Conservation (phyloP, 352 stramenopile species). For the Pythium aquatile region DNA sequence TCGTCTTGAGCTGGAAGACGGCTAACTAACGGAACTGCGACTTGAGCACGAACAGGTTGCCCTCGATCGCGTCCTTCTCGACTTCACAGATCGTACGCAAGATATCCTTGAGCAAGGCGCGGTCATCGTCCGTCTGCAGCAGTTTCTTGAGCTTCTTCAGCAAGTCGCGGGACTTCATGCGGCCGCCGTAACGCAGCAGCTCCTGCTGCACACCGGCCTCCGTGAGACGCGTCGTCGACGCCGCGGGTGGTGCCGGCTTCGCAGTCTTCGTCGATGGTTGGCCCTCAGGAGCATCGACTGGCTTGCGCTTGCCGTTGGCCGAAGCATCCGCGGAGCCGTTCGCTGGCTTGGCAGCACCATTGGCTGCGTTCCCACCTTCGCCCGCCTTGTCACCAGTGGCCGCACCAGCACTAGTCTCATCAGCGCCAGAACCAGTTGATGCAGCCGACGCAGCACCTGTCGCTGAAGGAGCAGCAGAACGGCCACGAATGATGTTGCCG, state of each 20-base stretch:
- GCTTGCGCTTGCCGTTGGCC: slow-evolving; percentile 49
- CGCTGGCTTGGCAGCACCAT: slow-evolving; percentile 20
- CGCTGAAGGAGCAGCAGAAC: slow-evolving; percentile 36
- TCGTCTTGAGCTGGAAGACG: neutral
- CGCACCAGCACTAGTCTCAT: slow-evolving; percentile 20
- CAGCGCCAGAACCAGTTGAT: slow-evolving; percentile 12
- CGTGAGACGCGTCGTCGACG: slow-evolving; percentile 62
- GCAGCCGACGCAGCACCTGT: slow-evolving; percentile 17
- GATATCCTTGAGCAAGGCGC: slow-evolving; percentile 84
- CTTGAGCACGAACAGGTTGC: slow-evolving; percentile 79
- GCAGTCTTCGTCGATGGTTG: slow-evolving; percentile 42
- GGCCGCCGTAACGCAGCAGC: slow-evolving; percentile 76
- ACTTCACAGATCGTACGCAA: slow-evolving; percentile 86
- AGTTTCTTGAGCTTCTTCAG: slow-evolving; percentile 82
- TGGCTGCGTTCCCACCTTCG: neutral
- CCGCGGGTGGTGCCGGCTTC: slow-evolving; percentile 31
- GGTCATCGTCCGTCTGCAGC: slow-evolving; percentile 78
- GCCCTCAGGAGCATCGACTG: slow-evolving; percentile 37
- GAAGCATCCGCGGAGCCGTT: slow-evolving; percentile 19
- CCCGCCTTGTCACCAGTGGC: slow-evolving; percentile 25
- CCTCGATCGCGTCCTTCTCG: slow-evolving; percentile 83
- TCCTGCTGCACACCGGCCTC: slow-evolving; percentile 83
- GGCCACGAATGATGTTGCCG: slow-evolving; percentile 77
- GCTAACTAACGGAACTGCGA: slow-evolving; percentile 76
- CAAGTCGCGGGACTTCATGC: slow-evolving; percentile 77